Conservation (phyloP, 2,329 filamentous ascomycete genomes). For the Neopestalotiopsis sp. region DNA sequence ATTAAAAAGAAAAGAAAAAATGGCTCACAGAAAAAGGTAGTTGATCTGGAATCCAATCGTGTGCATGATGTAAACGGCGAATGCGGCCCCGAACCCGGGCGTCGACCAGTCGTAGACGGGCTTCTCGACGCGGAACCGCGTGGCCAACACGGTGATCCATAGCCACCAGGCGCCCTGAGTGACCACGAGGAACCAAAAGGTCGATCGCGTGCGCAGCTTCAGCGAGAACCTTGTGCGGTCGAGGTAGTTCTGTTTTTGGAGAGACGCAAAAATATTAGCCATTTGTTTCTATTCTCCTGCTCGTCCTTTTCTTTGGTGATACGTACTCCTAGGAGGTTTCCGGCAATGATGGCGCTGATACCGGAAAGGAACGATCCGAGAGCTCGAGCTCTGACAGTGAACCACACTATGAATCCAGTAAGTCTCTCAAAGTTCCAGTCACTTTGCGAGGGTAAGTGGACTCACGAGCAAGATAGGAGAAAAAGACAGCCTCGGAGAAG, state of each 20-base stretch:
- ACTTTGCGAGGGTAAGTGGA: background rate
- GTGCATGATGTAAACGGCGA: constrained; percentile 71
- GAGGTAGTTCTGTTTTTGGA: constrained; percentile 55
- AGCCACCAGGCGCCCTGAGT: constrained; percentile 75
- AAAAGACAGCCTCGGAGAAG: constrained; percentile 75
- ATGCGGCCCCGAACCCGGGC: constrained; percentile 68
- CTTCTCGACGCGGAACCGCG: constrained; percentile 59
- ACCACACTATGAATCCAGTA: constrained; percentile 58
- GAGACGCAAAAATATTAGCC: background rate
- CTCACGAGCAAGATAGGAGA: constrained; percentile 65
- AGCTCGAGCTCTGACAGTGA: constrained; percentile 71
- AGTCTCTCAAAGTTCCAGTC: background rate
- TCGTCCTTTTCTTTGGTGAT: background rate
- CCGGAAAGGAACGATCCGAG: constrained; percentile 75
- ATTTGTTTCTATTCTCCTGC: background rate
- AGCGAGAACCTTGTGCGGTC: constrained; percentile 63
- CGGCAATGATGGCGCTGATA: constrained; percentile 67
- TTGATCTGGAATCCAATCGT: constrained; percentile 74
- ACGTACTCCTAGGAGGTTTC: constrained; percentile 68
- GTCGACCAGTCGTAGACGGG: constrained; percentile 72
- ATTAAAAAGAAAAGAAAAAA: too few relatives aligned
- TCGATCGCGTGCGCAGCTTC: constrained; percentile 56
- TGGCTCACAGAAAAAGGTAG: constrained; percentile 69
- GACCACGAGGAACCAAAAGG: constrained; percentile 59
- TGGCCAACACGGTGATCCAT: constrained; percentile 71